A percentile compares a stretch with the other conserved stretches of the same genome.
Conservation (phyloP, 768 basidiomycete species). For the Phaeolepiota aurea region DNA sequence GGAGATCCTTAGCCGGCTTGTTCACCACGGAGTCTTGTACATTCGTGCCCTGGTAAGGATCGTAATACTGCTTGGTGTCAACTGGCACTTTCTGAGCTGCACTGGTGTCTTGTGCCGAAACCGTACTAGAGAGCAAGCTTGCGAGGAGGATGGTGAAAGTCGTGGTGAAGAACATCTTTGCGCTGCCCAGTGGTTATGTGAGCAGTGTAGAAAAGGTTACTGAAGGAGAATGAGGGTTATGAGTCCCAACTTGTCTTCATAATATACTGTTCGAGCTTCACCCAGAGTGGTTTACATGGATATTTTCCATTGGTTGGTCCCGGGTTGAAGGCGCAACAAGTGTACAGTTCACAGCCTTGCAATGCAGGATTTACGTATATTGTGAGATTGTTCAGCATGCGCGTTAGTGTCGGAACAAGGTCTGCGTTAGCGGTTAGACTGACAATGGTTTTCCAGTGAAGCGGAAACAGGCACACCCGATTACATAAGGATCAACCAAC, state of each 20-base stretch:
- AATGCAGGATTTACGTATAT: too few species aligned
- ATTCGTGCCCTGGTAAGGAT: not conserved
- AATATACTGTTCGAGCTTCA: not conserved
- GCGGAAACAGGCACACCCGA: too few species aligned
- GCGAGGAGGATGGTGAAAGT: constrained; percentile 5
- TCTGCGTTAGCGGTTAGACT: too few species aligned
- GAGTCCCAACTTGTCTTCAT: too few species aligned
- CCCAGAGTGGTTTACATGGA: not conserved
- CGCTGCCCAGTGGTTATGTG: not conserved
- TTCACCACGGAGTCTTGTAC: not conserved
- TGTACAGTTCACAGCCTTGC: too few species aligned
- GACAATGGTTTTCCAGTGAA: too few species aligned
- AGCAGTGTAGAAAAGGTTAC: not conserved
- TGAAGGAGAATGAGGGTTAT: constrained; percentile 1
- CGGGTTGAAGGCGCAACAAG: not conserved
- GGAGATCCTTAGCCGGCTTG: constrained; percentile 1
- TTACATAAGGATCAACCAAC: not conserved
- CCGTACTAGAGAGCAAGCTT: constrained; percentile 3
- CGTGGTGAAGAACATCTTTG: constrained; percentile 3
- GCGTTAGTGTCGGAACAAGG: too few species aligned
- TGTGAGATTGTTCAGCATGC: too few species aligned
- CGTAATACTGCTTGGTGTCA: not conserved
- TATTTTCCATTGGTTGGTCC: not conserved
- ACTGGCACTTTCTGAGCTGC: not conserved
- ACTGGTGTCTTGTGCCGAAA: not conserved